These are phyloP conservation scores for Wickerhamomyces silvicola DNA, from an alignment of 805 yeast species.

Conservation along the genomic window DNA sequence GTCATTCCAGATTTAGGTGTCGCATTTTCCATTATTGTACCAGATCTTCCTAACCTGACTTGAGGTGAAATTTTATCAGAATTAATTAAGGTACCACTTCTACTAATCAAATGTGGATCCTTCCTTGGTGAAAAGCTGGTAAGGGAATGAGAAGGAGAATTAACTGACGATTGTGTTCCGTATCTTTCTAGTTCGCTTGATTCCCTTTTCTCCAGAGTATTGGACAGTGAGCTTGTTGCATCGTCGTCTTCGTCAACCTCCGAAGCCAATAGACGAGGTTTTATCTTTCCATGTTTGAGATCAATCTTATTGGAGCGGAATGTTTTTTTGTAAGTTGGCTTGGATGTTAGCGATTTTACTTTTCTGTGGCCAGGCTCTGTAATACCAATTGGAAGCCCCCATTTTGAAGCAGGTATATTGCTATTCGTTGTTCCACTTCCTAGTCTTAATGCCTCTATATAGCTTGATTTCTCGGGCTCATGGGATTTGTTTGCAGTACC, in stretches of 20 bases:
- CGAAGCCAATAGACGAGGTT: constrained; percentile 64
- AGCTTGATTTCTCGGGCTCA: constrained; percentile 45
- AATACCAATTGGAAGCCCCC: constrained; percentile 52
- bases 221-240: constrained; percentile 1
- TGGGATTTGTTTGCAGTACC: constrained; percentile 13
- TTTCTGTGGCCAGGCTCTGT: constrained; percentile 35
- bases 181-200: constrained; percentile 14
- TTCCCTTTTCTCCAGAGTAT: constrained; percentile 8
- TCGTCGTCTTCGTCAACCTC: constrained; percentile 65
- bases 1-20: constrained; percentile 31
- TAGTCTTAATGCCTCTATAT: constrained; percentile 38
- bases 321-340: constrained; percentile 11
- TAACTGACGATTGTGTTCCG: constrained; percentile 1
- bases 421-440: constrained; percentile 44
- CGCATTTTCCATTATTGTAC: constrained; percentile 18
- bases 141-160: constrained; percentile 8
- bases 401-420: constrained; percentile 37
- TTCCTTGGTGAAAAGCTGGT: constrained; percentile 10
- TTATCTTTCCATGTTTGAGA: constrained; percentile 54
- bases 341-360: constrained; percentile 9
- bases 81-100: background rate
- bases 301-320: constrained; percentile 28
- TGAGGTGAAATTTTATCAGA: background rate
- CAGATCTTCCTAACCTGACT: constrained; percentile 9
- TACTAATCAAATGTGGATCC: constrained; percentile 1